A percentile compares a stretch with the other conserved stretches of the same genome.
phyloP scores from a whole-genome alignment of 2,329 filamentous ascomycete genomes.

The Curvularia eragrostidis region DNA sequence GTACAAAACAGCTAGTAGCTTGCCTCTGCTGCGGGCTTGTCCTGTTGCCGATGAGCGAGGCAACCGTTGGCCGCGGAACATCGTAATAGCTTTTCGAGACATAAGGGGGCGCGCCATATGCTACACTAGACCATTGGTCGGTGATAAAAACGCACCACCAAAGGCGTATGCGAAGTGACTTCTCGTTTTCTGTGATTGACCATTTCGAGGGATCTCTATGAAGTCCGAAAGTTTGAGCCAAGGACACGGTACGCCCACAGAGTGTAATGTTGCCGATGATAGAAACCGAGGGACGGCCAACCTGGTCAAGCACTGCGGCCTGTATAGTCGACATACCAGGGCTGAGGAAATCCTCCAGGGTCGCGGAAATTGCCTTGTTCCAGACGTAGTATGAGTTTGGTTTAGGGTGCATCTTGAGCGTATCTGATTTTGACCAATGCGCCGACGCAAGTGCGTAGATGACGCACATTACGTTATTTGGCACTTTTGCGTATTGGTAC shows the following conservation, averaged over 20 bases:
- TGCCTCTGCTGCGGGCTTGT: conserved; percentile 51
- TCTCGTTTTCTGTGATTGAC: conserved; percentile 60
- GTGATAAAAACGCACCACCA: conserved; percentile 66
- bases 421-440: conserved; percentile 48
- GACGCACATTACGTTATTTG: conserved; percentile 49
- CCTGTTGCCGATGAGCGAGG: conserved; percentile 48
- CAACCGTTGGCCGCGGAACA: conserved; percentile 60
- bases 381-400: conserved; percentile 51
- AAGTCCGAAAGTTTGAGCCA: conserved; percentile 63
- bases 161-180: conserved; percentile 58
- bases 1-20: conserved; percentile 60
- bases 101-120: conserved; percentile 63
- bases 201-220: conserved; percentile 63
- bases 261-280: conserved; percentile 60
- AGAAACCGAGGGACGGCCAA: conserved; percentile 50
- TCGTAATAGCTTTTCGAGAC: conserved; percentile 62
- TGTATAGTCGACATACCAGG: conserved; percentile 51
- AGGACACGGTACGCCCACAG: conserved; percentile 60
- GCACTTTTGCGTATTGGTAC: conserved; percentile 45
- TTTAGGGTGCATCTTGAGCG: conserved; percentile 44
- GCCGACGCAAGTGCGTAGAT: conserved; percentile 49
- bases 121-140: conserved; percentile 64
- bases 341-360: conserved; percentile 53
- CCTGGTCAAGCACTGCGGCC: conserved; percentile 50
- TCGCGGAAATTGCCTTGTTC: conserved; percentile 52